Conservation (phyloP, 2,329 filamentous ascomycete species). For the Sporothrix brasiliensis region DNA sequence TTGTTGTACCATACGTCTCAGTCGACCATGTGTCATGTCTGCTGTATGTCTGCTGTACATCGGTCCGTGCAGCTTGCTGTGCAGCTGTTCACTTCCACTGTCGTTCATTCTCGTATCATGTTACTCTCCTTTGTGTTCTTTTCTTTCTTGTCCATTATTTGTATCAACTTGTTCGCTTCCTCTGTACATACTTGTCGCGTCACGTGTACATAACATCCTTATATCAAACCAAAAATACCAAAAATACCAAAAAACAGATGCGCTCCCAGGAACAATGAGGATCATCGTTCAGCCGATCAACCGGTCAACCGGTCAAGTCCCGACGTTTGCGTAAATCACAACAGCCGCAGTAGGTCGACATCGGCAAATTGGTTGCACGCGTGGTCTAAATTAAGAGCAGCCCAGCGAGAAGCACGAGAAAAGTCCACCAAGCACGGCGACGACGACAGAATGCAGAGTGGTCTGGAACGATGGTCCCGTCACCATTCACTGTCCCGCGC, state of each 20-base stretch:
- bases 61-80: slow-evolving; percentile 1
- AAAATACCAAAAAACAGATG: slow-evolving; percentile 8
- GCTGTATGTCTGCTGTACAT: too few species aligned
- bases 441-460: neutral
- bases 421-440: neutral
- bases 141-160: neutral
- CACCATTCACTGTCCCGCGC: neutral
- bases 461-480: slow-evolving; percentile 17
- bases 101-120: neutral
- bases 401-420: neutral
- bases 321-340: neutral
- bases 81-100: slow-evolving; percentile 13
- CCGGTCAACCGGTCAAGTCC: neutral
- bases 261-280: neutral
- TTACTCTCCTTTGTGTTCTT: neutral
- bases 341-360: neutral
- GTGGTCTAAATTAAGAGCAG: neutral
- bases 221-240: neutral
- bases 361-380: neutral
- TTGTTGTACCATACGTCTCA: neutral
- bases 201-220: too few species aligned
- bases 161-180: neutral
- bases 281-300: neutral
- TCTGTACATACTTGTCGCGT: slow-evolving; percentile 14
- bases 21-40: too few species aligned